Evolutionary conservation across 1,284 basidiomycete species (phyloP), one percentile per base, ranked within the genome.

Genomic region (Marasmius tenuissimus): DNA sequence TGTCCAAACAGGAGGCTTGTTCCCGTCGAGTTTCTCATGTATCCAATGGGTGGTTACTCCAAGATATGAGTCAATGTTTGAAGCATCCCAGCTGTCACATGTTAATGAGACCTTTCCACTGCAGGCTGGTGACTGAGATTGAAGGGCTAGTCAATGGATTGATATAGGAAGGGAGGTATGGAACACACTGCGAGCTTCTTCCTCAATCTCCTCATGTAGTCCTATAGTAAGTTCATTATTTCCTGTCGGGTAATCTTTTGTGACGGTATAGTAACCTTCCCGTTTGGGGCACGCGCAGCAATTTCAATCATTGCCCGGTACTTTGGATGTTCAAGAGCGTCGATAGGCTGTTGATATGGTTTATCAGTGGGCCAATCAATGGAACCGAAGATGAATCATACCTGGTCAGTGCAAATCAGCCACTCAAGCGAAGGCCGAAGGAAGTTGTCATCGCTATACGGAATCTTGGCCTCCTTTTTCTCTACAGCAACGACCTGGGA

Each of bases 1-100:
- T 33, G 61, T 62, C 75, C 76, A 76, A 2, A 63, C 49, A 3
- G 60, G 61, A 0, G 63, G 60, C 11, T 10, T 7, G 47, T 22
- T 49, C 39, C 16, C 39, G 39, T 40, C 16, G 18, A 51, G 20
- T 2, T 4, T 33, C 57, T 74, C 72, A 53, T 78, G 72, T 37
- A 75, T 75, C 75, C 75, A 80, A 61, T 74, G 73, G 0, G 70
- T 74, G 2, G 73, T 76, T 9, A 74, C 72, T 1, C 70, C 72
- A 63, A 74, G 76, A 53, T 78, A 79, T 1, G 67, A 67, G 54
- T 79, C 77, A 0, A 63, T 58, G 62, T 77, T 78, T 4, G 57
- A 60, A 7, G 77, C 78, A 55, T 75, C 73, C 77, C 76, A 80
- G 22, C 72, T 72, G 61, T 80, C 74, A 61, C 70, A 74, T 0